Evolutionary conservation across 208 protist species (phyloP), one percentile per base, ranked within the genome.

Genomic region (Leishmania amazonensis): DNA sequence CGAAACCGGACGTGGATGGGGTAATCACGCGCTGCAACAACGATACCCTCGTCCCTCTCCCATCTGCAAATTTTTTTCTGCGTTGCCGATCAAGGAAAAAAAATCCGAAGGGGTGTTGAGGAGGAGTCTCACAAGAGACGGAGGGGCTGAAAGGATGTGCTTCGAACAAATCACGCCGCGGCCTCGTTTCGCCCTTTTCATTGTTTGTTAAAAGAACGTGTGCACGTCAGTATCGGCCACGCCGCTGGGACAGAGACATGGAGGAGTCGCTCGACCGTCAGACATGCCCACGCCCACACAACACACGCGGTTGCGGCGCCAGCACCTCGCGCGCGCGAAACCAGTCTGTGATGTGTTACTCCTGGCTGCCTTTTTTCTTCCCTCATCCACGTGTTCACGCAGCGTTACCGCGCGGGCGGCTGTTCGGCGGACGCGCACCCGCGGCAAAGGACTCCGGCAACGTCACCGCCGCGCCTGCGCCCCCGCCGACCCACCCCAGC

Each of bases 401-500:
- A 17, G 74, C 84, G 75, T 86, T 75, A 19, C 85, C 83, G 45
- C 89, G 89, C 19, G 89, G 89, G 54, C 89, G 89, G 53, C 83
- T 81, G 40, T 31, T 84, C 3, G 89, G 89, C 9, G 89, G 89
- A 3, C 81, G 80, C 35, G 84, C 53, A 38, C 89, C 89, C 17
- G 82, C 70, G 3, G 73, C 57, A 60, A 87, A 89, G n/a, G 74
- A 83, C 15, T 76, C 79, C 17, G 94, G 92, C 71, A 97, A 79
- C 53, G 88, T 57, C 31, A 91, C 94, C 13, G 94, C 92, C 0
- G 87, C 86, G 0, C 90, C 90, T 6, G 89, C 91, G 51, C 90
- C 92, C 51, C 94, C 94, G 47, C 92, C 92, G 0, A 80, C 84
- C 94, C 94, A 97, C 24, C 92, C 94, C 17, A 97, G 89, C 94